These are phyloP conservation scores for Mortierella sp. DNA, from an alignment of 371 early-diverging fungal species.

Conservation along the genomic window DNA sequence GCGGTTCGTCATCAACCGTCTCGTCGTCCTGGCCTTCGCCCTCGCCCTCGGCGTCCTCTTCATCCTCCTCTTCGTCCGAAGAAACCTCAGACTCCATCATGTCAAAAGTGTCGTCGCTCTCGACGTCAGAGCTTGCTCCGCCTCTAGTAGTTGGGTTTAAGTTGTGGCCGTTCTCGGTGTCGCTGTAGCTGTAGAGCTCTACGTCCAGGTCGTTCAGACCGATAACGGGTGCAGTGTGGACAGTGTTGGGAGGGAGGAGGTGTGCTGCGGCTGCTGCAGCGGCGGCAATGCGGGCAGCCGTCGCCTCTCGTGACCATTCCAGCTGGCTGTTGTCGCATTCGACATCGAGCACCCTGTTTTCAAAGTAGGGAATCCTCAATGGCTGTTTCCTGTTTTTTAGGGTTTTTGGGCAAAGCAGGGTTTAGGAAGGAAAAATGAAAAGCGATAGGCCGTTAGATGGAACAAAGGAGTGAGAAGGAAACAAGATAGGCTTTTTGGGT, in stretches of 20 bases:
- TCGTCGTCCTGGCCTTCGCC: slow-evolving; percentile 6
- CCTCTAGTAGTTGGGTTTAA: background rate
- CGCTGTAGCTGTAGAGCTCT: slow-evolving; percentile 4
- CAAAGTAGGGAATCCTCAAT: slow-evolving; percentile 43
- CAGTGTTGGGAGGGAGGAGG: slow-evolving; percentile 25
- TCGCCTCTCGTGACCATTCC: slow-evolving; percentile 41
- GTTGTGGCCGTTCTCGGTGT: background rate
- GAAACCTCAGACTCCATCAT: slow-evolving; percentile 27
- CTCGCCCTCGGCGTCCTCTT: background rate
- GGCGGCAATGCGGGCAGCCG: slow-evolving; percentile 29
- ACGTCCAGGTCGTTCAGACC: slow-evolving; percentile 12
- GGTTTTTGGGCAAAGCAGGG: background rate
- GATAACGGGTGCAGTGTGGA: slow-evolving; percentile 34
- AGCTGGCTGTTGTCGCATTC: slow-evolving; percentile 29
- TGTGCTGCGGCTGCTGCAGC: slow-evolving; percentile 21
- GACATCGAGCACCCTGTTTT: slow-evolving; percentile 47
- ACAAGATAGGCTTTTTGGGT: background rate
- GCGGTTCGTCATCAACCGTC: background rate
- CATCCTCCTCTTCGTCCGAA: slow-evolving; percentile 3
- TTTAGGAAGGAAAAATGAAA: background rate
- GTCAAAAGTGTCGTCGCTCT: slow-evolving; percentile 18
- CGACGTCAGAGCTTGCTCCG: background rate
- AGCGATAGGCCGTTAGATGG: background rate
- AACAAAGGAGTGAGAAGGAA: background rate
- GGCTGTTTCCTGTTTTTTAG: slow-evolving; percentile 33